Percentiles rank a stretch among this genome's conserved stretches.
These are phyloP conservation scores for Pyrus betulifolia DNA, from an alignment of 306 rosid genomes.

Conservation along the genomic window DNA sequence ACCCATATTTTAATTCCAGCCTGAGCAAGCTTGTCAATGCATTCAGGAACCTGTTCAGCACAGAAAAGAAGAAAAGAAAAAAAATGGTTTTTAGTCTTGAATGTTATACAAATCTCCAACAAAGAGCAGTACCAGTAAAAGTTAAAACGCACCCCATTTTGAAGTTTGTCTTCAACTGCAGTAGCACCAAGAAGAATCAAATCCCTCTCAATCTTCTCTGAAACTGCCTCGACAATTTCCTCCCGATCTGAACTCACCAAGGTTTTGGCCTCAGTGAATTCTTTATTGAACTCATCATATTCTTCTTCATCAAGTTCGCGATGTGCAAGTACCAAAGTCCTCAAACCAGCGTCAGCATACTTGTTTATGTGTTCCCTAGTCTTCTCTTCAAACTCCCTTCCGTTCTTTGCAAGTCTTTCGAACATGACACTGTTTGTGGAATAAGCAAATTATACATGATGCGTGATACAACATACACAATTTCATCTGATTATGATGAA, in stretches of 20 bases:
- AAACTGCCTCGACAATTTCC: conserved; percentile 53
- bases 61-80: conserved; percentile 4
- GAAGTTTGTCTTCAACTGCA: conserved; percentile 98
- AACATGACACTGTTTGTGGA: conserved; percentile 77
- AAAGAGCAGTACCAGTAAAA: background rate
- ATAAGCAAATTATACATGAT: background rate
- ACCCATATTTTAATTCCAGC: conserved; percentile 99
- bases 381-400: conserved; percentile 70
- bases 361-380: conserved; percentile 64
- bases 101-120: background rate
- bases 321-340: conserved; percentile 84
- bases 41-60: conserved; percentile 79
- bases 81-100: background rate
- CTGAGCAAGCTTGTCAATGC: conserved; percentile 98
- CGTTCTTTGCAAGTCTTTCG: conserved; percentile 71
- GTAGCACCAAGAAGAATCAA: conserved; percentile 97
- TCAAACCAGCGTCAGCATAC: conserved; percentile 97
- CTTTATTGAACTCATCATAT: conserved; percentile 46
- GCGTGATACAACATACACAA: background rate
- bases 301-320: conserved; percentile 72
- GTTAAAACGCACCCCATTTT: conserved; percentile 68
- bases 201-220: conserved; percentile 71
- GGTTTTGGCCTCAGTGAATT: conserved; percentile 70
- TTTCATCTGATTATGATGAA: background rate
- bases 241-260: conserved; percentile 71